phyloP scores from a whole-genome alignment of 495 filamentous ascomycete species.

The Penicillium paxilli region DNA sequence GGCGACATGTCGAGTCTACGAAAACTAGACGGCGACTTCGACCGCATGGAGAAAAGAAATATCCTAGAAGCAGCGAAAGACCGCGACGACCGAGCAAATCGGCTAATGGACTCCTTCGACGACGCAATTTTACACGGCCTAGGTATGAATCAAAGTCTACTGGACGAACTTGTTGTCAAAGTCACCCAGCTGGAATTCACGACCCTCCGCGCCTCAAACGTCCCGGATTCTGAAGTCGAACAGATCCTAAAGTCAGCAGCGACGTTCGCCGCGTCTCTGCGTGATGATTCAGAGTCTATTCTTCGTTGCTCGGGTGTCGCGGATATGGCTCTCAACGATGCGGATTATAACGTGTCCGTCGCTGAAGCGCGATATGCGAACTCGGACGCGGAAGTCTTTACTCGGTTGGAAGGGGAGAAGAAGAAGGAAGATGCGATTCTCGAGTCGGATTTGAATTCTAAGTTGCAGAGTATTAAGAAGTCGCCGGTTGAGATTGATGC shows the following conservation, averaged over 20 bases:
- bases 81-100: constrained; percentile 50
- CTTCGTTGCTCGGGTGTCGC: constrained; percentile 48
- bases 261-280: constrained; percentile 42
- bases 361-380: constrained; percentile 51
- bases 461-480: constrained; percentile 48
- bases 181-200: constrained; percentile 35
- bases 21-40: constrained; percentile 53
- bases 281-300: constrained; percentile 49
- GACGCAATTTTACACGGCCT: constrained; percentile 52
- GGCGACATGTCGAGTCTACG: constrained; percentile 49
- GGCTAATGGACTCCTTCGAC: constrained; percentile 55
- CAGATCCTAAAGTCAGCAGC: constrained; percentile 46
- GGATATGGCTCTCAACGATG: constrained; percentile 51
- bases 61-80: constrained; percentile 51
- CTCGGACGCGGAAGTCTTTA: constrained; percentile 43
- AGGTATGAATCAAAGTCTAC: constrained; percentile 52
- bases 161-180: constrained; percentile 49
- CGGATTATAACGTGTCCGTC: constrained; percentile 54
- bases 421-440: constrained; percentile 53
- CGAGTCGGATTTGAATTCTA: constrained; percentile 43
- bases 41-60: constrained; percentile 53
- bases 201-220: constrained; percentile 29
- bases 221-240: constrained; percentile 44
- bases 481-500: constrained; percentile 35
- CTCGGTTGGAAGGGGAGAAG: constrained; percentile 47